phyloP scores from a whole-genome alignment of 495 filamentous ascomycete genomes.

The Aspergillus incahuasiensis region DNA sequence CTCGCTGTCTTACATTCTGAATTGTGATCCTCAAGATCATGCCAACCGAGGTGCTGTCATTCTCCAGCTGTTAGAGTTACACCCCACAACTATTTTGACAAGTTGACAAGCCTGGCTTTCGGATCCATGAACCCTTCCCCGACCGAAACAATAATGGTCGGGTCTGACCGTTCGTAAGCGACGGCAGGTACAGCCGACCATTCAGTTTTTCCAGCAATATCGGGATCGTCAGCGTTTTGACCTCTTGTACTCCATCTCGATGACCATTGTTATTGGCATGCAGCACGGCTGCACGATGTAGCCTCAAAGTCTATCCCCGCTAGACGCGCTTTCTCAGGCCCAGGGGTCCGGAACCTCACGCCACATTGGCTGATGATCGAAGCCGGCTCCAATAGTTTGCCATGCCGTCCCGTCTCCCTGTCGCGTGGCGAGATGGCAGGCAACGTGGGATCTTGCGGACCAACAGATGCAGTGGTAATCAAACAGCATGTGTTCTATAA shows the following conservation, averaged over 20 bases:
- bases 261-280: slow-evolving; percentile 3
- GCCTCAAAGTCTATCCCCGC: slow-evolving; percentile 2
- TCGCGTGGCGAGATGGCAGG: background rate
- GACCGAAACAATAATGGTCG: background rate
- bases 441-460: slow-evolving; percentile 1
- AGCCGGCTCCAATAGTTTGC: slow-evolving; percentile 6
- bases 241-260: background rate
- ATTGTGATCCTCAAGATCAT: too few species aligned
- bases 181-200: too few species aligned
- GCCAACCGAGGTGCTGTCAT: too few species aligned
- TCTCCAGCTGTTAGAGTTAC: too few species aligned
- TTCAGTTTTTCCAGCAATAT: too few species aligned
- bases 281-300: background rate
- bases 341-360: slow-evolving; percentile 1
- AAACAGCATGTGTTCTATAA: background rate
- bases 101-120: background rate
- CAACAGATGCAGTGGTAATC: background rate
- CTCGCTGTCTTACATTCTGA: too few species aligned
- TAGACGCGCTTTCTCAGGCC: background rate
- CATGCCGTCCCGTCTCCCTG: background rate
- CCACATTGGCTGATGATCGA: background rate
- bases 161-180: too few species aligned
- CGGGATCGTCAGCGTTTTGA: slow-evolving; percentile 5
- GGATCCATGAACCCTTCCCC: background rate
- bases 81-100: background rate